Evolutionary conservation across 768 basidiomycete species (phyloP), one percentile per base, ranked within the genome.

Genomic region (Trametes maxima): DNA sequence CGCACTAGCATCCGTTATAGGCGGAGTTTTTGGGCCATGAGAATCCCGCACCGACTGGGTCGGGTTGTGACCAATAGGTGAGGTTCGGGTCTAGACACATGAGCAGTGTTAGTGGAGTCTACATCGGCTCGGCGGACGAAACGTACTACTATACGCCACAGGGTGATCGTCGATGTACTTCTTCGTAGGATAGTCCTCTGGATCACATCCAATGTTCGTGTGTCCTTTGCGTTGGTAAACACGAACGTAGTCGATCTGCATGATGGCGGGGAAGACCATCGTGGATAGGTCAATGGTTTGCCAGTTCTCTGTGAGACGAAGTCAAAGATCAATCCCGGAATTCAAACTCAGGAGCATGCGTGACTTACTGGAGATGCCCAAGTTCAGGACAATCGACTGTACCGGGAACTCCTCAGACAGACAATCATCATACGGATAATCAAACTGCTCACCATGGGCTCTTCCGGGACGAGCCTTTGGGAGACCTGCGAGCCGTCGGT

Each of bases 161-260:
- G 76, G 42, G 70, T 90, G 87, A 28, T 58, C 51, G 11, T 76
- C 71, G 67, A 88, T 88, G 70, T 88, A 89, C 45, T 83, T 75
- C 57, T 79, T 74, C 2, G 91, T 94, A 1, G 90, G 91, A 64
- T 81, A 84, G 45, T 81, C 77, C 25, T 72, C 64, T 0, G 90
- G 90, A 69, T 84, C 77, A 69, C 91, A 93, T 2, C 90, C 89
- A 25, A 86, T 69, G 67, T 89, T 90, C 33, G 65, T 74, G 53
- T 74, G 61, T 3, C 81, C 84, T 64, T 80, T 77, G 51, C 84
- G 74, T 73, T 92, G 91, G 72, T 92, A 94, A 19, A 94, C 88
- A 24, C 92, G 81, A 42, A 94, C 86, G 70, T 92, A 94, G 72
- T 94, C 90, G 39, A 93, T 74, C 42, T 81, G 76, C 78, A 92